Base-by-base conservation (phyloP, 768 basidiomycete genomes). In the Termitomyces sp. region DNA sequence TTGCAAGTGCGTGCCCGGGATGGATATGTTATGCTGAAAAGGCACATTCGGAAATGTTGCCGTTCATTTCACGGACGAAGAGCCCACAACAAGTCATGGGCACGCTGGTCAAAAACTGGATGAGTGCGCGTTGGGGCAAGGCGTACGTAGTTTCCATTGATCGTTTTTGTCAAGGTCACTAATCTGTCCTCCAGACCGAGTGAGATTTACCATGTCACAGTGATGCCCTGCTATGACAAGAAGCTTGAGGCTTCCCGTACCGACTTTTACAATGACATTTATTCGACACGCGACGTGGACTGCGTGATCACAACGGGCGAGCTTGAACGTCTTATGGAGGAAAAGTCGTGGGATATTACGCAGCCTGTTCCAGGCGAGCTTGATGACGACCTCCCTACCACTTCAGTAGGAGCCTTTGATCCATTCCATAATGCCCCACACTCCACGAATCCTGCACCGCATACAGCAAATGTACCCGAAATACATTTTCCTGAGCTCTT, bases 1-100 rank as follows among this genome's bases (percentile, higher is more conserved):
- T 99, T 26, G 88, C 94, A 4, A 95, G 93, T 64, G 93, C 97
- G 16, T 98, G 97, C 74, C 97, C 97, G 0, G 97, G 97, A 16
- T 98, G 97, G 97, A 90, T 99, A 57, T 99, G 97, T 70, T 98
- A 98, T 71, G 96, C 95, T 18, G 97, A 99, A 74, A 99, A 99
- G 77, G 88, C 96, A 1, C 96, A 97, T 66, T 80, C 88, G 3
- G 95, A 96, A 70, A 88, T 99, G 82, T 69, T 99, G 22, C 95
- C 95, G 5, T 94, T 93, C 66, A 89, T 99, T 54, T 84, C 91
- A 52, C 77, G 75, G 37, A 91, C 90, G 49, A 93, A 96, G 78
- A 96, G 94, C 68, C 91, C 95, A 27, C 95, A 98, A 69, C 94
- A 93, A 66, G 79, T 95, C 49, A 94, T 95, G 89, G 97, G 97